Conservation (phyloP, 1,284 basidiomycete species). For the Puccinia coronata region DNA sequence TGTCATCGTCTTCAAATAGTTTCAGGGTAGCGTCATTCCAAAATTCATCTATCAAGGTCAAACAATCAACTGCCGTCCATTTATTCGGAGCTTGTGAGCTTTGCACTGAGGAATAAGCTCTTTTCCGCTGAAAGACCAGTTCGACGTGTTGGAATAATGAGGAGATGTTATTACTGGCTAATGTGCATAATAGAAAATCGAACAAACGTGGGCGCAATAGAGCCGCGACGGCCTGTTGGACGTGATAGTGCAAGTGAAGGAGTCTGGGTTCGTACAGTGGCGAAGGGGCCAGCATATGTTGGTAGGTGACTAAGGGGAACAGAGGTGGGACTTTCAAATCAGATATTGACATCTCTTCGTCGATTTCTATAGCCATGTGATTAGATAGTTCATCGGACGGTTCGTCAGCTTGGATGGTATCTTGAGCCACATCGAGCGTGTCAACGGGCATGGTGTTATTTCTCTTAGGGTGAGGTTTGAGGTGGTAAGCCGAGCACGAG, state of each 20-base stretch:
- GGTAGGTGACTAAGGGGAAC: neutral
- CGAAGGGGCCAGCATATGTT: constrained; percentile 16
- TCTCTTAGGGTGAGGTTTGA: neutral
- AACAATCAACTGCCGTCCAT: constrained; percentile 38
- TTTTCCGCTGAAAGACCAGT: constrained; percentile 16
- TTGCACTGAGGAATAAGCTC: neutral
- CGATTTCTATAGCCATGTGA: constrained; percentile 15
- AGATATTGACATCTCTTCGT: constrained; percentile 18
- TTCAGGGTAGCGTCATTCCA: constrained; percentile 35
- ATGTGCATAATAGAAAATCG: neutral
- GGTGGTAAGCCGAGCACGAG: neutral
- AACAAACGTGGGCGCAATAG: constrained; percentile 22
- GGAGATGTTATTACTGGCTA: constrained; percentile 5
- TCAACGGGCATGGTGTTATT: neutral
- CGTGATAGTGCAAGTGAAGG: constrained; percentile 31
- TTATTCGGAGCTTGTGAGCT: constrained; percentile 15
- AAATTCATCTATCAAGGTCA: constrained; percentile 29
- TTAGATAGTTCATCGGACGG: neutral
- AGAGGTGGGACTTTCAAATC: neutral
- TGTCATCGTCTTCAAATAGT: constrained; percentile 28
- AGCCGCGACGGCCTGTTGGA: constrained; percentile 25
- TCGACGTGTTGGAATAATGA: constrained; percentile 7
- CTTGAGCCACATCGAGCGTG: neutral
- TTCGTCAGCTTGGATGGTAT: neutral
- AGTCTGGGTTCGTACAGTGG: constrained; percentile 11